Percentiles rank a stretch among this genome's conserved stretches.
Conservation (phyloP, 176 grass and related monocot genomes). For the Oryza coarctata region DNA sequence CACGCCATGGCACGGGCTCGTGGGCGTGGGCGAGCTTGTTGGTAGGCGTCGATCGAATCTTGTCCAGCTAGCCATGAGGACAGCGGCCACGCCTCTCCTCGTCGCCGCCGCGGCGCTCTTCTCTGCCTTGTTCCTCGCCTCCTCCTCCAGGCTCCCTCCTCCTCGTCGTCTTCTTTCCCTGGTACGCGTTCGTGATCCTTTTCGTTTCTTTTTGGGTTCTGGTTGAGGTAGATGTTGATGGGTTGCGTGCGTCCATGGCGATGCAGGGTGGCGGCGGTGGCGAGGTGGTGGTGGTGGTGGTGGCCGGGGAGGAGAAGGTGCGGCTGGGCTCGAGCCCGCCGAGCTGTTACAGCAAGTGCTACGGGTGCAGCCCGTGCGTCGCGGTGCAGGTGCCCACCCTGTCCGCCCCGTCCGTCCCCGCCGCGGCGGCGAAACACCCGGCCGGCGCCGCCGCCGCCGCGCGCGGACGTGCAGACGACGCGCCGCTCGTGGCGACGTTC, state of each 20-base stretch:
- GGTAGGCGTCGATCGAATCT: background rate
- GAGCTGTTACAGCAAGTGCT: slow-evolving; percentile 72
- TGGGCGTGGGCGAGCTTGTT: slow-evolving; percentile 15
- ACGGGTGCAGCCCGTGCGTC: slow-evolving; percentile 67
- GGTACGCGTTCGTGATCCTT: slow-evolving; percentile 3
- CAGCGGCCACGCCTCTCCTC: background rate
- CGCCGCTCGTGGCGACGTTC: slow-evolving; percentile 26
- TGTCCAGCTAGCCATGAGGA: slow-evolving; percentile 28
- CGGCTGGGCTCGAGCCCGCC: slow-evolving; percentile 80
- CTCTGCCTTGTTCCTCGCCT: slow-evolving; percentile 6
- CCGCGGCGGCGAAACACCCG: background rate
- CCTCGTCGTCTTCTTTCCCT: background rate
- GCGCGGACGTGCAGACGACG: background rate
- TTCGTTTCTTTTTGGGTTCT: no score
- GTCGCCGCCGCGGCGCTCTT: slow-evolving; percentile 26
- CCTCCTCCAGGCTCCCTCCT: background rate
- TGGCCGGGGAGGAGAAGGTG: slow-evolving; percentile 46
- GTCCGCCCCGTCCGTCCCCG: slow-evolving; percentile 20
- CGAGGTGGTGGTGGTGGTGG: background rate
- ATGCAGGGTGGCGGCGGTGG: slow-evolving; percentile 13
- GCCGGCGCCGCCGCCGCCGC: background rate
- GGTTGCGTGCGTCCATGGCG: no score
- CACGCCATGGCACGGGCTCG: slow-evolving; percentile 16
- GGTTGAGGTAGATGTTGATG: background rate
- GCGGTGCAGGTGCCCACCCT: slow-evolving; percentile 69